Evolutionary conservation across 306 rosid genomes (phyloP), one percentile per base, ranked within the genome.

Genomic region (Pyrus pyrifolia): DNA sequence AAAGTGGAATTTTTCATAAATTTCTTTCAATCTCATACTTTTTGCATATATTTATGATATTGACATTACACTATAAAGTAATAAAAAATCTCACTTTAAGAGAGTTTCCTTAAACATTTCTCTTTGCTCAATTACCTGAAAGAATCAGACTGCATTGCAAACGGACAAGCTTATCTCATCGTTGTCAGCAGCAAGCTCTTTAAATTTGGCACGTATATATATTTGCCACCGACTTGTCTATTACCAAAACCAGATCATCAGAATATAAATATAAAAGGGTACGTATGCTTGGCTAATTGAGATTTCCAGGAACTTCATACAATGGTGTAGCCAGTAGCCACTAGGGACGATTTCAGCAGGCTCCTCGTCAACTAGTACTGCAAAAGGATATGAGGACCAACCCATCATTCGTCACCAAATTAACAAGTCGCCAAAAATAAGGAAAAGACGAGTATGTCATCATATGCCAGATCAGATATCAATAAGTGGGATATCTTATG

Each of bases 21-120:
- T 30, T 30, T 30, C 4, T 30, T 33, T 33, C 38, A 33, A 33
- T 1, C 38, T 33, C 38, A 33, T 33, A 33, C 38, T 35, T 35
- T 35, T 35, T 35, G 40, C 40, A 35, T 2, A 35, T 35, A 35
- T 35, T 35, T 35, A 35, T 35, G 6, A 35, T 35, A 35, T 35
- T 35, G 0, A 38, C 9, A 0, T 38, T 38, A 38, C 7, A 38
- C 0, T 38, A 0, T 38, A 0, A 38, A 38, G 0, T 38, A 0
- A 38, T 38, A 6, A 38, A 38, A 1, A 38, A 1, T 38, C 10
- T 38, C 42, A 38, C 2, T 6, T 1, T 35, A 35, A 35, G 8
- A 35, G 2, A 38, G 0, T 38, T 38, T 7, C 10, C 42, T 7
- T 38, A 38, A 38, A 2, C 42, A 38, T 38, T 38, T 38, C 42